Percentiles rank a stretch among this genome's conserved stretches.
Evolutionary conservation across 192 early-diverging fungal genomes (phyloP).

Genomic region (Podila horticola): DNA sequence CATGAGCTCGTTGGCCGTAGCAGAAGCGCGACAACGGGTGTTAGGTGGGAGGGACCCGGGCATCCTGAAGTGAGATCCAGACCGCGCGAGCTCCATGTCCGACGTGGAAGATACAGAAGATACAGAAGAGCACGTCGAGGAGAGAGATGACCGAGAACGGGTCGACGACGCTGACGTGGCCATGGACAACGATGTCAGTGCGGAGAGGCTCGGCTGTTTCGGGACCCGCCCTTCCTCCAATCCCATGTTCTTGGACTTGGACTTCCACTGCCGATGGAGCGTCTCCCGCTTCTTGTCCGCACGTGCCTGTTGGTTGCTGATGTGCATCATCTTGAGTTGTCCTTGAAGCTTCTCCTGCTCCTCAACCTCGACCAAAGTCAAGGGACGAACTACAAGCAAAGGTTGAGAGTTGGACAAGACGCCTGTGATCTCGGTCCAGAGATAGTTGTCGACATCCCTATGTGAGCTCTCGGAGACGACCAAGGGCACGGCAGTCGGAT

Average conservation of each 20-base stretch:
- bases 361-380: constrained; percentile 10
- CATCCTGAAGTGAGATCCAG: constrained; percentile 5
- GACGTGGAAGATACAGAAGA: background rate
- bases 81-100: background rate
- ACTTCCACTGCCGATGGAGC: constrained; percentile 3
- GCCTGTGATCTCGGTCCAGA: constrained; percentile 30
- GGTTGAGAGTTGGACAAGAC: constrained; percentile 26
- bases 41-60: constrained; percentile 22
- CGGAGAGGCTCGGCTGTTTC: constrained; percentile 20
- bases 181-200: constrained; percentile 18
- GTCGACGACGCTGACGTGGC: background rate
- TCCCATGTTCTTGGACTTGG: constrained; percentile 30
- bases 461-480: background rate
- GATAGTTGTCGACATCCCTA: constrained; percentile 1
- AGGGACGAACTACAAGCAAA: constrained; percentile 22
- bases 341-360: background rate
- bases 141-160: background rate
- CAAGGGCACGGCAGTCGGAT: background rate
- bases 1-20: constrained; percentile 5
- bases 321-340: background rate
- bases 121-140: background rate
- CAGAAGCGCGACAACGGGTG: background rate
- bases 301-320: background rate
- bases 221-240: constrained; percentile 23
- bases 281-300: background rate